Evolutionary conservation across 192 early-diverging fungal species (phyloP).

Genomic region (Backusella parvicylindrica): DNA sequence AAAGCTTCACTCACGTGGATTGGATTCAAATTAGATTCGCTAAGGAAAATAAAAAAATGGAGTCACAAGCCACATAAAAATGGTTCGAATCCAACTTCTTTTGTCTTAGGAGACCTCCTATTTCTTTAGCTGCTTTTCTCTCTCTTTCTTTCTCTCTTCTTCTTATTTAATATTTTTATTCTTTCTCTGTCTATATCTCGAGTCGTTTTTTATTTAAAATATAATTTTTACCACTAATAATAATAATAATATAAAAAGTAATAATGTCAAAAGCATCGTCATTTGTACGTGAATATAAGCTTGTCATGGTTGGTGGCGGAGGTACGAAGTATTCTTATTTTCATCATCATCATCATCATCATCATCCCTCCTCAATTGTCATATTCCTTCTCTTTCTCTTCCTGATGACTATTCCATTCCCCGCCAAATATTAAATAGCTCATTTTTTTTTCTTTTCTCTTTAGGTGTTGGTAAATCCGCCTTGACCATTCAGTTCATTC

Average conservation of each 20-base stretch:
- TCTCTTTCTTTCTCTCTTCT: neutral
- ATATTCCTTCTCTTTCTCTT: too few species aligned
- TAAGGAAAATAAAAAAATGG: neutral
- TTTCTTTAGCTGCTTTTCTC: neutral
- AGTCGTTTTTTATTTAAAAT: neutral
- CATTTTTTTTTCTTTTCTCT: neutral
- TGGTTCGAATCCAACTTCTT: neutral
- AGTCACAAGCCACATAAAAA: neutral
- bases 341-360: neutral
- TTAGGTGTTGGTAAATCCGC: conserved; percentile 79
- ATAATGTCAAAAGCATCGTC: conserved; percentile 38
- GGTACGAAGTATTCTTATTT: conserved; percentile 41
- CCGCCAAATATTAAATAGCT: neutral
- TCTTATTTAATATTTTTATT: neutral
- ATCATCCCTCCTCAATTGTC: neutral
- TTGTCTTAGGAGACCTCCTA: neutral
- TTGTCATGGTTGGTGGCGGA: conserved; percentile 82
- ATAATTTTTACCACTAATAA: neutral
- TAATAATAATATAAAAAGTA: neutral
- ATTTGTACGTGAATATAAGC: conserved; percentile 60
- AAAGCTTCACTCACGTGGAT: neutral
- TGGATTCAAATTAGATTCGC: neutral
- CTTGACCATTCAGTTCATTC: conserved; percentile 81
- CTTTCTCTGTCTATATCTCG: neutral
- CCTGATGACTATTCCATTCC: neutral